These are phyloP conservation scores for Remersonia thermophila DNA, from an alignment of 2,329 filamentous ascomycete genomes.

Conservation along the genomic window DNA sequence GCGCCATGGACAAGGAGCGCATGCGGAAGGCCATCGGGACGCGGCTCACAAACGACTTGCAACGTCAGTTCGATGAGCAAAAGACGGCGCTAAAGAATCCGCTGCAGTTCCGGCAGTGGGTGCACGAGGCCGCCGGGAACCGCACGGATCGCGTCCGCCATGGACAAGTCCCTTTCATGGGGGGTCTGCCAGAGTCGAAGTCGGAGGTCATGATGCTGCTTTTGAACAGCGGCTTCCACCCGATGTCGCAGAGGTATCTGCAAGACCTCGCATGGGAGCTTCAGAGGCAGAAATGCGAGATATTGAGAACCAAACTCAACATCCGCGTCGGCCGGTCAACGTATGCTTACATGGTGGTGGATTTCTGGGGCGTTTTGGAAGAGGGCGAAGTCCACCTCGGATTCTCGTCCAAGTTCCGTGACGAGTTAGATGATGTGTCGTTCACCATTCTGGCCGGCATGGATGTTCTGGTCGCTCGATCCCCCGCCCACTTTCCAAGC, in stretches of 20 bases:
- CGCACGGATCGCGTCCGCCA: slow-evolving; percentile 27
- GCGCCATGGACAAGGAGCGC: slow-evolving; percentile 31
- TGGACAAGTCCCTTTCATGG: slow-evolving; percentile 31
- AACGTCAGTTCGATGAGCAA: slow-evolving; percentile 39
- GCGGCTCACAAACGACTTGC: slow-evolving; percentile 38
- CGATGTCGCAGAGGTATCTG: slow-evolving; percentile 34
- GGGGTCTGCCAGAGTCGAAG: slow-evolving; percentile 35
- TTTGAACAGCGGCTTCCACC: slow-evolving; percentile 49
- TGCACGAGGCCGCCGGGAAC: slow-evolving; percentile 28
- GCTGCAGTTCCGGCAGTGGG: slow-evolving; percentile 40
- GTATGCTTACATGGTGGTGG: slow-evolving; percentile 53
- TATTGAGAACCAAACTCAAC: slow-evolving; percentile 43
- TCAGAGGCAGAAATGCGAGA: slow-evolving; percentile 39
- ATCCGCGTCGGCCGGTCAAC: slow-evolving; percentile 50
- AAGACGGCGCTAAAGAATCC: slow-evolving; percentile 38
- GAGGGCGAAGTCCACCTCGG: slow-evolving; percentile 56
- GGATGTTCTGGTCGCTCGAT: slow-evolving; percentile 55
- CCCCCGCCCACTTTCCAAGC: slow-evolving; percentile 55
- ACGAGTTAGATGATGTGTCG: slow-evolving; percentile 38
- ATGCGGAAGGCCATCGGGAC: slow-evolving; percentile 38
- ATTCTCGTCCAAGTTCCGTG: slow-evolving; percentile 52
- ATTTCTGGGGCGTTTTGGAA: slow-evolving; percentile 47
- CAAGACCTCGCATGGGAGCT: slow-evolving; percentile 34
- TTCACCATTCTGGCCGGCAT: slow-evolving; percentile 42
- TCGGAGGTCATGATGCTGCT: slow-evolving; percentile 43